Evolutionary conservation across 352 stramenopile species (phyloP), one percentile per base, ranked within the genome.

Genomic region (Albugo laibachii): DNA sequence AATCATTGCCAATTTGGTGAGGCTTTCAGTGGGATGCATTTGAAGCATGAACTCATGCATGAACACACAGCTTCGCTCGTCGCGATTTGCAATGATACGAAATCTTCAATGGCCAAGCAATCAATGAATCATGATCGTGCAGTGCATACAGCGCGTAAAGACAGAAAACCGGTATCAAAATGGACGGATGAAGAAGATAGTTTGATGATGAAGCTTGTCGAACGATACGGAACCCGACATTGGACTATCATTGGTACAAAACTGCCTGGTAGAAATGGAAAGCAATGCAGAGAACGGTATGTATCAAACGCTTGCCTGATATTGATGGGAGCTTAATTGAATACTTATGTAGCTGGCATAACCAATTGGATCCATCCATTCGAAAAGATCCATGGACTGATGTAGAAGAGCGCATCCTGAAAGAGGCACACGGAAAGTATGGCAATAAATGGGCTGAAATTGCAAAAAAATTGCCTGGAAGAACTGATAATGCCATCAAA

Each of bases 181-280:
- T 89, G 76, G 76, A 83, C 73, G 2, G 69, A 83, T 44, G 83
- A 92, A 48, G 86, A 96, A 57, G 86, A 96, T 42, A 54, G 72
- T 41, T 50, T 92, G 31, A 87, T 96, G 63, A 63, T 86, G 47
- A 79, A 82, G 53, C 64, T 86, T 21, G 83, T 95, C 50, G 66
- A 85, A 43, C 78, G 89, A 55, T 92, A 89, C 47, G 95, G 95
- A 44, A 85, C 76, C 14, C 97, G 97, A 58, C 81, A 96, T 54
- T 99, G 95, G 95, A 94, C 86, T 13, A 78, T 97, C 60, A 99
- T 99, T 49, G 89, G 93, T 47, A 97, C 95, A 15, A 83, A 92
- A 39, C 65, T 98, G 39, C 89, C 91, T 14, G 94, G 94, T 1
- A 68, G 93, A 44, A 88, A 87, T 51, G 79, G 79, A 55, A 97